Evolutionary conservation across 164 flowering plant species (phyloP), one percentile per base, ranked within the genome.

Genomic region (Malania oleifera): DNA sequence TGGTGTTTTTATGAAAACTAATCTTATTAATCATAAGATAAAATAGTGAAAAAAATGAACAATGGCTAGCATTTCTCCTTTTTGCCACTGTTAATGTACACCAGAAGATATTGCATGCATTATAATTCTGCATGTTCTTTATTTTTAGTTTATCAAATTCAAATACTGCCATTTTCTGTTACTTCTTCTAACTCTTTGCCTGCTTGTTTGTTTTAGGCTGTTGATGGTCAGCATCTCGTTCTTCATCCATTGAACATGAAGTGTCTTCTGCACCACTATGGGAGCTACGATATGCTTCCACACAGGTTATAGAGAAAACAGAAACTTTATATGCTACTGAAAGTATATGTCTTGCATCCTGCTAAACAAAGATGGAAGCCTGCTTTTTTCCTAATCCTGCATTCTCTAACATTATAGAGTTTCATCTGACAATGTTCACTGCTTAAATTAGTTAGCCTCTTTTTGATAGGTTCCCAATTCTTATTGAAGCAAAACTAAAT

Each of bases 191-290:
- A 41, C 53, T 7, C 7, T 50, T 52, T 48, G 9, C 8, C 55
- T 40, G 13, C 50, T 39, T 73, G 39, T 60, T 35, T 55, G 18
- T 71, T 79, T 59, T 80, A 91, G 96, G 91, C 85, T 52, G 73
- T 79, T 66, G 98, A 92, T 79, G 98, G 98, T 37, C 98, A 92
- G 76, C 85, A 80, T 69, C 61, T 89, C 68, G 81, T 89, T 61
- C 86, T 89, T 63, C 98, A 92, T 64, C 91, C 98, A 26, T 52
- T 89, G 54, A 89, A 81, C 67, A 74, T 89, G 91, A 89, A 85
- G 74, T 89, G 96, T 59, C 96, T 92, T 66, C 71, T 92, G 48
- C 83, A 82, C 59, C 85, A 89, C 67, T 89, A 81, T 70, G 93
- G 98, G 37, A 80, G 76, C 69, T 78, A 77, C 64, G 90, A 77